phyloP scores from a whole-genome alignment of 1,139 yeast species.

The Meyerozyma guilliermondii region DNA sequence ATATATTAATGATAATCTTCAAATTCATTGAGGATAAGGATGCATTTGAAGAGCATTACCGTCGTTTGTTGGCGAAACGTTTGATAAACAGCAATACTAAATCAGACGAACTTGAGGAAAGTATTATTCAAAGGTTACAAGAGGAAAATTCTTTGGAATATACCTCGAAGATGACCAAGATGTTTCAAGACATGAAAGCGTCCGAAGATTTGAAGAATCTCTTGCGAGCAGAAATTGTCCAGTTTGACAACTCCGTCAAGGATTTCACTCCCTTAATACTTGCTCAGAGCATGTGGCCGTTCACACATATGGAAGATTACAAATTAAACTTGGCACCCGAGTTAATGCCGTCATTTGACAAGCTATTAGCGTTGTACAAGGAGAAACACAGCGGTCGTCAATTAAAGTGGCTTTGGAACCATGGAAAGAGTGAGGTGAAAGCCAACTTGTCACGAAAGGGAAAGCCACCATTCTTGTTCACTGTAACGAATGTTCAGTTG shows the following conservation, averaged over 20 bases:
- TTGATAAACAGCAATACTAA: constrained; percentile 81
- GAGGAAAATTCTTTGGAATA: constrained; percentile 90
- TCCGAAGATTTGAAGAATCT: constrained; percentile 71
- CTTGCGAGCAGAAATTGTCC: constrained; percentile 51
- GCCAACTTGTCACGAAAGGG: constrained; percentile 84
- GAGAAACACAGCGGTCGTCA: constrained; percentile 82
- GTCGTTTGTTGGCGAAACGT: constrained; percentile 84
- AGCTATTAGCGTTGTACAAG: constrained; percentile 65
- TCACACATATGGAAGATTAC: constrained; percentile 43
- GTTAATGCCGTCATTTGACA: constrained; percentile 58
- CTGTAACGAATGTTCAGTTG: constrained; percentile 82
- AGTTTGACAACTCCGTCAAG: constrained; percentile 33
- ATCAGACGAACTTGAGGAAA: constrained; percentile 81
- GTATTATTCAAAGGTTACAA: constrained; percentile 80
- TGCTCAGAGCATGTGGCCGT: constrained; percentile 92
- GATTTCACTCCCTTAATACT: constrained; percentile 74
- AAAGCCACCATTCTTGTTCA: constrained; percentile 76
- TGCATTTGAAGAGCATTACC: constrained; percentile 88
- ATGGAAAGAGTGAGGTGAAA: constrained; percentile 86
- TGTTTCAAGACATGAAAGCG: constrained; percentile 93
- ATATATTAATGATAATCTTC: constrained; percentile 82
- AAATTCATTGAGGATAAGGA: constrained; percentile 90
- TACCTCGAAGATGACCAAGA: constrained; percentile 88
- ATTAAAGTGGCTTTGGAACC: constrained; percentile 93
- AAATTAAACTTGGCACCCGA: constrained; percentile 44